Percentiles rank a stretch among this genome's conserved stretches.
phyloP scores from a whole-genome alignment of 192 early-diverging fungal species.

The Hyaloraphidium curvatum region DNA sequence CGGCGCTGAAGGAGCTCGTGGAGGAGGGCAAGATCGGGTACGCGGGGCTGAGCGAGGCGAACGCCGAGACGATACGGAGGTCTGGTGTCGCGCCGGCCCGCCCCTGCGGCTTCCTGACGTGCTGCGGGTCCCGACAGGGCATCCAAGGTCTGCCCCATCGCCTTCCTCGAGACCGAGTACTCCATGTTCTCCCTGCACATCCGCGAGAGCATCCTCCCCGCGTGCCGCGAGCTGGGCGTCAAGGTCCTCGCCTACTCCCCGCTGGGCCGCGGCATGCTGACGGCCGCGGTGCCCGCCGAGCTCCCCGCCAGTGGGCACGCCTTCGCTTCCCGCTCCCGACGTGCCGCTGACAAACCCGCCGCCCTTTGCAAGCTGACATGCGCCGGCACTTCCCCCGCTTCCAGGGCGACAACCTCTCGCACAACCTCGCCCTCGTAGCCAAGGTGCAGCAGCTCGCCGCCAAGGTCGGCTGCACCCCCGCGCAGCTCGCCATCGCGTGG shows the following conservation, averaged over 20 bases:
- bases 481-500: background rate
- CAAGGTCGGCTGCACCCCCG: background rate
- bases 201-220: background rate
- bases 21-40: background rate
- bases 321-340: background rate
- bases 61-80: background rate
- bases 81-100: no score
- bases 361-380: background rate
- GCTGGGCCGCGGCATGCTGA: background rate
- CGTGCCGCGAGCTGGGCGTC: background rate
- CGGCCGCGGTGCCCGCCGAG: background rate
- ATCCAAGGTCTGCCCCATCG: background rate
- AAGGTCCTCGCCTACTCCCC: background rate
- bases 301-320: background rate
- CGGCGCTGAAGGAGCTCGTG: background rate
- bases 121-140: no score
- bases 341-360: background rate
- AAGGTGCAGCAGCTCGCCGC: background rate
- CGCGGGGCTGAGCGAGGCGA: background rate
- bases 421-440: background rate
- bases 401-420: background rate
- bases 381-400: background rate
- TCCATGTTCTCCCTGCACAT: background rate
- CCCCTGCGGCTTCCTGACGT: no score
- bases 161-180: constrained; percentile 4